Base-by-base conservation (phyloP, 73 alveolate genomes). In the Paramecium octaurelia region DNA sequence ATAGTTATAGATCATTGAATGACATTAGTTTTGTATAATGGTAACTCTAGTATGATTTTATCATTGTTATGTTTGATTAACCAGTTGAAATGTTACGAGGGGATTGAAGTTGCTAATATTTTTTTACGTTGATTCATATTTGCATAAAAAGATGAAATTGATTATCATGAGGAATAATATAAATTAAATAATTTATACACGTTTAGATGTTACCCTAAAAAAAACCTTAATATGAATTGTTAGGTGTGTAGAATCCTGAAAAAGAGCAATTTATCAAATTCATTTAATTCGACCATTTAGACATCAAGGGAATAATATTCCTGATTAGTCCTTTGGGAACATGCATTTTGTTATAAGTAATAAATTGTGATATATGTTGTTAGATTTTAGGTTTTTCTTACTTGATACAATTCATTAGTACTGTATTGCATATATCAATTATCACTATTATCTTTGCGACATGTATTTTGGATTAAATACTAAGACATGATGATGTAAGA, bases 161-260 rank as follows among this genome's bases (percentile, higher is more conserved):
- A 44, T 44, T 31, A 21, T 9, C 1, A 80, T 80, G 31, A 80
- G 12, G 20, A 44, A 44, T 40, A 16, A 31, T 14, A 44, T 44
- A 80, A 80, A 80, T 34, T 31, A 31, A 64, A 64, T 64, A 64
- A 64, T 64, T 64, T 24, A 80, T 80, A 80, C 91, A 80, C 91
- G 70, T 80, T 10, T 43, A 38, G 34, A 80, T 80, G 91, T 24
- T 42, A 23, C 84, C 84, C 46, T 27, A 14, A 64, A 80, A 80
- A 36, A 80, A 80, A 43, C 50, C 76, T 40, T 40, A 80, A 46
- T 80, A 80, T 46, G 91, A 80, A 64, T 34, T 64, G 12, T 34
- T 64, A 31, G 84, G 84, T 31, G 84, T 27, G 31, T 20, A 42
- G 46, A 20, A 20, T 11, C 91, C 91, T 43, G 76, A 80, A 24